Conservation (phyloP, 495 filamentous ascomycete genomes). For the Penicillium robsamsonii region DNA sequence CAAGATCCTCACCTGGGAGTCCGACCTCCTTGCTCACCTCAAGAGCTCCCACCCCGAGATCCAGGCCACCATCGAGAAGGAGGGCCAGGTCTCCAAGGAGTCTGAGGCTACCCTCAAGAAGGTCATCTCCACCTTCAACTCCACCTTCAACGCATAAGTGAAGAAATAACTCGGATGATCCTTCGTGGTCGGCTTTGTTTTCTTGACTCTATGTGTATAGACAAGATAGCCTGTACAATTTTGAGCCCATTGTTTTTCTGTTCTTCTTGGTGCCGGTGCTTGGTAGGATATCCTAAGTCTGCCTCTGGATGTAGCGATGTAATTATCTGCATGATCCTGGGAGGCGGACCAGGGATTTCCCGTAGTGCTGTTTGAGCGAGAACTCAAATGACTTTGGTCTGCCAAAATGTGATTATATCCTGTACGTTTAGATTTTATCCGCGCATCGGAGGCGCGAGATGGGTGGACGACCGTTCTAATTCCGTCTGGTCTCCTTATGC, state of each 20-base stretch:
- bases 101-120: conserved; percentile 85
- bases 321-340: conserved; percentile 19
- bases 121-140: conserved; percentile 77
- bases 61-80: conserved; percentile 85
- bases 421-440: conserved; percentile 51
- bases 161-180: conserved; percentile 41
- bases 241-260: conserved; percentile 51
- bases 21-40: conserved; percentile 89
- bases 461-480: conserved; percentile 28
- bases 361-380: conserved; percentile 9
- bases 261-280: conserved; percentile 24
- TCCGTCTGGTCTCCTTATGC: conserved; percentile 32
- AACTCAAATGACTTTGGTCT: conserved; percentile 18
- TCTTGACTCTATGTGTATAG: conserved; percentile 54
- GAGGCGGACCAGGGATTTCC: conserved; percentile 13
- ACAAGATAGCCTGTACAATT: conserved; percentile 57
- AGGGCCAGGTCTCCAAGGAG: conserved; percentile 95
- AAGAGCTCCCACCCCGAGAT: conserved; percentile 85
- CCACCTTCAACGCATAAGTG: conserved; percentile 74
- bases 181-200: conserved; percentile 36
- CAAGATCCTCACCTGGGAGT: conserved; percentile 88
- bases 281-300: conserved; percentile 18
- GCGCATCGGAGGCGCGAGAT: conserved; percentile 40
- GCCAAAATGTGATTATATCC: conserved; percentile 51
- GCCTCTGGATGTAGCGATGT: conserved; percentile 32